Conservation (phyloP, 2,329 filamentous ascomycete genomes). For the Ophiostoma sp. region DNA sequence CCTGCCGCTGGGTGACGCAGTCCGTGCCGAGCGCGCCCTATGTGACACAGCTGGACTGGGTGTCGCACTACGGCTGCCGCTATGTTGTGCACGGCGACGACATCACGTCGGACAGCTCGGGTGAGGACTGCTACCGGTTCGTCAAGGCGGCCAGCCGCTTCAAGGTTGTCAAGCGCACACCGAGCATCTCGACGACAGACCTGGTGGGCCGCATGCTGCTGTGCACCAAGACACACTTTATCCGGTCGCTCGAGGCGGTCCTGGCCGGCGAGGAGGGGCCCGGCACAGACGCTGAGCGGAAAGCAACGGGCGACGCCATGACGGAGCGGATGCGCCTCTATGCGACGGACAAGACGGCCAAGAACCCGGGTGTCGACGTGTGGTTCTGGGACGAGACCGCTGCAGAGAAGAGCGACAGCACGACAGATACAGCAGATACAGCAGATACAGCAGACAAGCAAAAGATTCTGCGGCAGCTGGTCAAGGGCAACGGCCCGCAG, state of each 20-base stretch:
- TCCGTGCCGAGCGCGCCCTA: conserved; percentile 85
- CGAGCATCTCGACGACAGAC: conserved; percentile 94
- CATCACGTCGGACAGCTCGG: conserved; percentile 66
- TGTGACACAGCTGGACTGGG: conserved; percentile 89
- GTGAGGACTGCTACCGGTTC: conserved; percentile 95
- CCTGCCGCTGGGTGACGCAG: conserved; percentile 88
- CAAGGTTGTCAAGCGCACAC: conserved; percentile 93
- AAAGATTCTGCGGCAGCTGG: conserved; percentile 44
- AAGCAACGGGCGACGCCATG: conserved; percentile 62
- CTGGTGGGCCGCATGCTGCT: conserved; percentile 97
- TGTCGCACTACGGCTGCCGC: conserved; percentile 88
- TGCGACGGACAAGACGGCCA: conserved; percentile 78
- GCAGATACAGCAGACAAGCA: neutral
- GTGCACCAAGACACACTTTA: conserved; percentile 91
- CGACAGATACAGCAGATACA: too few relatives aligned
- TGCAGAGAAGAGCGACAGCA: neutral
- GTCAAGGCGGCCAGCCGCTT: conserved; percentile 92
- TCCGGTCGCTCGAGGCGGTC: conserved; percentile 66
- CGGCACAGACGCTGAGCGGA: conserved; percentile 62
- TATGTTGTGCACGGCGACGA: conserved; percentile 53
- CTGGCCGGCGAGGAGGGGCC: conserved; percentile 68
- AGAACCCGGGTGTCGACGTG: conserved; percentile 72
- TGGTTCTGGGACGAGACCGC: conserved; percentile 64
- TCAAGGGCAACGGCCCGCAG: conserved; percentile 64
- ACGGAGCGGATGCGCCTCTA: conserved; percentile 74